Evolutionary conservation across 1,284 basidiomycete species (phyloP), one percentile per base, ranked within the genome.

Genomic region (Cryptococcus sp.): DNA sequence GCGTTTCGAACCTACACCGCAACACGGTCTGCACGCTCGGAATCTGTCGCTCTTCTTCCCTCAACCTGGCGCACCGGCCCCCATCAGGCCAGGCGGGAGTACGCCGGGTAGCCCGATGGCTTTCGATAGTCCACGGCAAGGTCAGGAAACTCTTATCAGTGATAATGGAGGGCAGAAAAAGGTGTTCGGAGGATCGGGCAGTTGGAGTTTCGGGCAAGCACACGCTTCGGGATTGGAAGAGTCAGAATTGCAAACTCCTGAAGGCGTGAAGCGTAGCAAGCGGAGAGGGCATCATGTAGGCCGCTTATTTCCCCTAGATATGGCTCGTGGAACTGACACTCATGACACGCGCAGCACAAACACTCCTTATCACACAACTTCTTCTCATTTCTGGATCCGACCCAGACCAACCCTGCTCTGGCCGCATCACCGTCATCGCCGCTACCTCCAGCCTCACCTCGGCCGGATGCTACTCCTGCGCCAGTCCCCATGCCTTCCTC

Each of bases 341-440:
- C 35, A n/a, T n/a, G 30, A 22, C 13, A 19, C 19, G 22, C 17
- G 8, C 58, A 80, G 77, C 93, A 96, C 72, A 90, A 92, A 71
- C 93, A 95, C 77, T 96, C 92, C 0, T 78, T 94, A 23, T 95
- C 92, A 1, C 93, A 95, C 77, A 93, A 91, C 72, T 93, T 95
- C 79, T 95, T 95, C 80, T 88, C 88, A 0, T 91, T 91, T 70
- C 84, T 91, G 59, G 88, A 90, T 64, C 88, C 88, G 15, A 76
- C 76, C 4, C 66, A 74, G 42, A 78, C 77, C 22, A 74, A 77
- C 50, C 73, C 76, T 0, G 42, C 67, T 13, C 67, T 77, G 8
- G 54, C 66, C 19, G 56, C 49, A 52, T 35, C 30, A 4, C 64
- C 52, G 49, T 54, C 68, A 15, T 64, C 45, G 65, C 68, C 17